These are phyloP conservation scores for Ammopiptanthus mongolicus DNA, from an alignment of 306 rosid genomes.

Conservation along the genomic window DNA sequence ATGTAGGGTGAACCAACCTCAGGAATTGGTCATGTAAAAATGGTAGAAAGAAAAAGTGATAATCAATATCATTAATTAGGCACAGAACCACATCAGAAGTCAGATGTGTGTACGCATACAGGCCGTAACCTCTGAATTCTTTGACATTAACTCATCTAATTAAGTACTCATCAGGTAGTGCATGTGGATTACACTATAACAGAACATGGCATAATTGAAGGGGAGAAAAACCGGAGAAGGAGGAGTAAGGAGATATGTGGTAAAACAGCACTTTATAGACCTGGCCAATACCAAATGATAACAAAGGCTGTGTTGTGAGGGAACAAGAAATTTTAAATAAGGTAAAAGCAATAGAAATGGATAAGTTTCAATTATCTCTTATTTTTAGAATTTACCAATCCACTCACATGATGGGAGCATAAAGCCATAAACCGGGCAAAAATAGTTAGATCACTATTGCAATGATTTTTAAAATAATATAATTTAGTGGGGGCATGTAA, in stretches of 20 bases:
- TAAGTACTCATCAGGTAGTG: neutral
- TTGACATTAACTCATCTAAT: neutral
- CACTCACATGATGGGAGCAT: neutral
- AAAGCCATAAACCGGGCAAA: too few species aligned
- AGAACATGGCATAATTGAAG: slow-evolving; percentile 35
- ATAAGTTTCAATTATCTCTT: neutral
- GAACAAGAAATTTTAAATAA: too few species aligned
- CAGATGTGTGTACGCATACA: neutral
- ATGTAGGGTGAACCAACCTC: neutral
- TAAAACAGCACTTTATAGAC: neutral
- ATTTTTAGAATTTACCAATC: neutral
- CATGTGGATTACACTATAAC: neutral
- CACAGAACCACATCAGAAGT: neutral
- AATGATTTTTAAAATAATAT: too few species aligned
- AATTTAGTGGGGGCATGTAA: too few species aligned
- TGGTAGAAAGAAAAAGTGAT: neutral
- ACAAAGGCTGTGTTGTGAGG: too few species aligned
- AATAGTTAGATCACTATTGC: too few species aligned
- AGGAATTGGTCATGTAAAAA: neutral
- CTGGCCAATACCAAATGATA: neutral
- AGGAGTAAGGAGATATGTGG: neutral
- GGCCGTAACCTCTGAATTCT: slow-evolving; percentile 12
- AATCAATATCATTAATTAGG: neutral
- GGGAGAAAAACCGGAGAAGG: slow-evolving; percentile 10
- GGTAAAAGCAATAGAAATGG: neutral